Evolutionary conservation across 495 filamentous ascomycete genomes (phyloP).

Genomic region (Penicillium herquei): DNA sequence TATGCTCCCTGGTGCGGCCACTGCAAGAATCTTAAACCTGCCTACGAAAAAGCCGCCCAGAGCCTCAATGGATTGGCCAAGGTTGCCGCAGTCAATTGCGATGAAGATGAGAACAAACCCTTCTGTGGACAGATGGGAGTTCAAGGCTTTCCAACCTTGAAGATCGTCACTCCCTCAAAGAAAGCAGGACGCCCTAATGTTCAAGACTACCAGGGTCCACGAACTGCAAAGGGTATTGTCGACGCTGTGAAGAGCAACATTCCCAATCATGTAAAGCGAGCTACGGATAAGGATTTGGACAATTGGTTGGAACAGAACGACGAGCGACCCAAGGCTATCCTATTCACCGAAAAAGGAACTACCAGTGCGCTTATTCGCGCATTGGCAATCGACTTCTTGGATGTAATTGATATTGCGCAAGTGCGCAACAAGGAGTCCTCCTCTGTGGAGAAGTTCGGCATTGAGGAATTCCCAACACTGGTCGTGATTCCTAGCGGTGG

Average conservation of each 20-base stretch:
- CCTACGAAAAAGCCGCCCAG: conserved; percentile 91
- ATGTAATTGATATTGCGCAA: conserved; percentile 76
- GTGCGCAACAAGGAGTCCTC: conserved; percentile 78
- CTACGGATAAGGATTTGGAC: conserved; percentile 77
- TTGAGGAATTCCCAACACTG: conserved; percentile 75
- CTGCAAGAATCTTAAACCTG: conserved; percentile 91
- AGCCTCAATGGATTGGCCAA: conserved; percentile 86
- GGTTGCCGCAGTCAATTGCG: conserved; percentile 93
- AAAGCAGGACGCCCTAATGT: conserved; percentile 78
- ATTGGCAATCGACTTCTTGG: conserved; percentile 89
- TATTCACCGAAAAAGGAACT: conserved; percentile 93
- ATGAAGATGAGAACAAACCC: conserved; percentile 88
- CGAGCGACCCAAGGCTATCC: conserved; percentile 76
- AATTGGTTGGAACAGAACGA: conserved; percentile 71
- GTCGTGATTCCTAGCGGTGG: conserved; percentile 76
- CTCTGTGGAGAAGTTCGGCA: conserved; percentile 69
- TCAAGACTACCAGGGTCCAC: conserved; percentile 87
- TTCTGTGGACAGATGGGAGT: conserved; percentile 88
- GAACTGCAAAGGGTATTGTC: conserved; percentile 81
- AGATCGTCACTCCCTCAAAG: conserved; percentile 85
- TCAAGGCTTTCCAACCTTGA: conserved; percentile 93
- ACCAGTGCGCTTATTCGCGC: conserved; percentile 79
- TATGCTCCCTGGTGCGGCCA: conserved; percentile 97
- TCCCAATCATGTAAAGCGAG: conserved; percentile 82
- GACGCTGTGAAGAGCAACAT: conserved; percentile 84